Evolutionary conservation across 371 early-diverging fungal species (phyloP).

Genomic region (Zopfochytrium polystomum): DNA sequence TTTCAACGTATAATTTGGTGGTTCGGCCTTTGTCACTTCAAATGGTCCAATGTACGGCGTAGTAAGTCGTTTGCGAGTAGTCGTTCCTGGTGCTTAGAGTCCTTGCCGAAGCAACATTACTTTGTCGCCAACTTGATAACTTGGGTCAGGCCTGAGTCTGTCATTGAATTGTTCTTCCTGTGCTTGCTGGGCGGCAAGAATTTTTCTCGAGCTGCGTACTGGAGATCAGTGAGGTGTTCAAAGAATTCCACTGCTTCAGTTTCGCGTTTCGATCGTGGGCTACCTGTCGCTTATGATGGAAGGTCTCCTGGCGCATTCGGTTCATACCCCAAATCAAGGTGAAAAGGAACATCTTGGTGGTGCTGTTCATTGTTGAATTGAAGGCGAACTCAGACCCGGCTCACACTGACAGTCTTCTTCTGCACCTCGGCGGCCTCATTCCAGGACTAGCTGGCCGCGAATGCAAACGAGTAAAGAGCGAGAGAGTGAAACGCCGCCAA

Average conservation of each 20-base stretch:
- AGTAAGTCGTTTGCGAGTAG: not conserved
- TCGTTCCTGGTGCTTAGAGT: not conserved
- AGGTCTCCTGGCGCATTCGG: not conserved
- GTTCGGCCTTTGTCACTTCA: not conserved
- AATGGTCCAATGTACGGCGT: not conserved
- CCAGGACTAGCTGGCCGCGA: no score
- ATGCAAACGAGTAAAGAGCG: no score
- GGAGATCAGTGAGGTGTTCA: not conserved
- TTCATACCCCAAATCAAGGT: not conserved
- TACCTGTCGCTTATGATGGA: not conserved
- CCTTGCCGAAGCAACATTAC: not conserved
- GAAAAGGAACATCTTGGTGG: not conserved
- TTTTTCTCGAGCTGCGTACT: not conserved
- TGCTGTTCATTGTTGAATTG: not conserved
- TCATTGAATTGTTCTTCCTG: not conserved
- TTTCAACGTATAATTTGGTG: not conserved
- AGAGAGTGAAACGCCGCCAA: no score
- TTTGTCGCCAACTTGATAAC: not conserved
- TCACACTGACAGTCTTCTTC: no score
- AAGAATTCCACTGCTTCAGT: not conserved
- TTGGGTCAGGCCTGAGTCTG: not conserved
- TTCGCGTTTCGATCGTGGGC: not conserved
- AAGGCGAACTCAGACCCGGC: slow-evolving; percentile 1
- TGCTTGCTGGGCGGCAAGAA: not conserved
- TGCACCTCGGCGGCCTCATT: no score